Base-by-base conservation (phyloP, 164 flowering plant genomes). In the Tetrastigma voinierianum region DNA sequence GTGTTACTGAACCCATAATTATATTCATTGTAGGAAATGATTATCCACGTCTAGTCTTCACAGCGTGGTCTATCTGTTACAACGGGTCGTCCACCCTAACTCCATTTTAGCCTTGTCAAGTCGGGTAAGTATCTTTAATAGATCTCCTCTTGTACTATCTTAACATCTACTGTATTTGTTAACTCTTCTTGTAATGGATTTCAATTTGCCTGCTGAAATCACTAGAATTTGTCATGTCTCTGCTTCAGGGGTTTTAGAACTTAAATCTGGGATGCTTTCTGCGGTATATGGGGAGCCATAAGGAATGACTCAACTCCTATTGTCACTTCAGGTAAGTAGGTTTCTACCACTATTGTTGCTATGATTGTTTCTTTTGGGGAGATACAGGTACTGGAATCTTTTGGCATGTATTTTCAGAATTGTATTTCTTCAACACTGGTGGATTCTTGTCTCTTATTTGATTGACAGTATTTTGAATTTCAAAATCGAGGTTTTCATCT, bases 251-350 rank as follows among this genome's bases (percentile, higher is more conserved):
- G 6, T 92, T 92, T 84, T 94, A 6, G 94, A 92, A 78, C 92
- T 92, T 62, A 93, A 90, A 74, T 92, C 88, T 67, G 96, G 93
- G n/a, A 92, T 92, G 93, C 76, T n/a, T n/a, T n/a, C n/a, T 92
- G 73, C 82, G 89, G 1, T 88, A 90, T 69, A 92, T 90, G 97
- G 92, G n/a, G 90, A 64, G 92, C 97, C 57, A 83, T 92, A n/a
- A 91, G n/a, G n/a, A n/a, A 88, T 83, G 88, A 88, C 78, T 77
- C 86, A 8, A 90, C 96, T 44, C 85, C 79, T 46, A 69, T 90
- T 51, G 85, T 92, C 61, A 92, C 97, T 25, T 78, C 96, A 12
- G 90, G 97, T 88, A 79, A 58, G 60, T 49, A 32, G 23, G 21
- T 60, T 51, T 46, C 51, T 47, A 2, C 21, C 3, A 32, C 40